A percentile compares a stretch with the other conserved stretches of the same genome.
Evolutionary conservation across 331 rosid genomes (phyloP).

Genomic region (Saraca asoca): DNA sequence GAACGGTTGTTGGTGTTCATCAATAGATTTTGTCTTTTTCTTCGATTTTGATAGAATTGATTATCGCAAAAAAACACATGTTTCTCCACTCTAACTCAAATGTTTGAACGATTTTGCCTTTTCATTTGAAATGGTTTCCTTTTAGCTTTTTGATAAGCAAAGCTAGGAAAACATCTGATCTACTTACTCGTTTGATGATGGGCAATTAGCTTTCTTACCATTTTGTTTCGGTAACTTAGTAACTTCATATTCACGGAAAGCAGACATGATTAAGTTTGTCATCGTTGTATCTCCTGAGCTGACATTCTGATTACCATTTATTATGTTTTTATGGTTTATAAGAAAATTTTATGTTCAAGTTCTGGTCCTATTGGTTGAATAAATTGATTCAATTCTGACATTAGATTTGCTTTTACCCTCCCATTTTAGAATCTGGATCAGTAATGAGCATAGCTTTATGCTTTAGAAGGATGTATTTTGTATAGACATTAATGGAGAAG

Average conservation of each 20-base stretch:
- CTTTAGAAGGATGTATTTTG: constrained; percentile 39
- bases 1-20: no score
- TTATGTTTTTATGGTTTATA: not conserved
- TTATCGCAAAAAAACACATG: no score
- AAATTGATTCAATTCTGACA: constrained; percentile 20
- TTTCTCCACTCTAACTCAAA: no score
- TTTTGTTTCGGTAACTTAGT: not conserved
- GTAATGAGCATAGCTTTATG: constrained; percentile 9
- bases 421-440: constrained; percentile 3
- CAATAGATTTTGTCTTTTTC: no score
- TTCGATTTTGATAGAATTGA: no score
- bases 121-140: no score
- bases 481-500: constrained; percentile 33
- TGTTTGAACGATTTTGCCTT: no score
- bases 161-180: not conserved
- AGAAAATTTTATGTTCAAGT: not conserved
- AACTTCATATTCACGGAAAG: not conserved
- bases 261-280: not conserved
- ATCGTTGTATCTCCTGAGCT: not conserved
- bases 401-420: constrained; percentile 13
- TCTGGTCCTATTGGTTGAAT: not conserved
- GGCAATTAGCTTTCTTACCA: not conserved
- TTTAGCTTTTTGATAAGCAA: no score
- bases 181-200: not conserved
- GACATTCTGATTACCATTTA: not conserved